Percentiles rank a stretch among this genome's conserved stretches.
phyloP scores from a whole-genome alignment of 2,329 filamentous ascomycete genomes.

The Claviceps sp. region DNA sequence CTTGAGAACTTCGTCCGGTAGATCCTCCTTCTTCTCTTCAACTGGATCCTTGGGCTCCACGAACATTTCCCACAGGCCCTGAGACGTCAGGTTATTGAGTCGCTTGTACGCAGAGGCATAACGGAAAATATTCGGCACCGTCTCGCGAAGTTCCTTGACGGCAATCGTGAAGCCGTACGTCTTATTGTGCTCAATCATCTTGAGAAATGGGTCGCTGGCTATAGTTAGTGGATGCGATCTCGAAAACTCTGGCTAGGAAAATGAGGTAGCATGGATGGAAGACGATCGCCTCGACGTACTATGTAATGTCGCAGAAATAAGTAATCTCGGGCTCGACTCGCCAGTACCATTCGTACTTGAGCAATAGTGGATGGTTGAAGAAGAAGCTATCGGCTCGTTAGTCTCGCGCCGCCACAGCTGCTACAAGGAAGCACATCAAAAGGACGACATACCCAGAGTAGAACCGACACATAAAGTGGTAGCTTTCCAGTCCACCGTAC shows the following conservation, averaged over 20 bases:
- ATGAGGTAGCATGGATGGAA: neutral
- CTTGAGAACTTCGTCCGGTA: constrained; percentile 71
- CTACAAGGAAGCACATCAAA: neutral
- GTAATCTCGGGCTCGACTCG: constrained; percentile 97
- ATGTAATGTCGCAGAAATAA: constrained; percentile 99
- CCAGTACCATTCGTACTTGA: constrained; percentile 99
- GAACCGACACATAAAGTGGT: constrained; percentile 98
- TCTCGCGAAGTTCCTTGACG: constrained; percentile 94
- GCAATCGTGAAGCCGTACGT: constrained; percentile 98
- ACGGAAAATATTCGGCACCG: constrained; percentile 95
- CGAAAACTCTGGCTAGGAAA: neutral
- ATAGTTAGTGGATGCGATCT: neutral
- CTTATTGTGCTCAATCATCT: constrained; percentile 91
- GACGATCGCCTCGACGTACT: constrained; percentile 38
- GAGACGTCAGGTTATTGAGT: constrained; percentile 74
- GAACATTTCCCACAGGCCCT: constrained; percentile 99
- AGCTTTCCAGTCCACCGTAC: constrained; percentile 98
- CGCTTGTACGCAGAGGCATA: constrained; percentile 98
- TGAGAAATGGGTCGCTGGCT: constrained; percentile 65
- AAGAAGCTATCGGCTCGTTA: constrained; percentile 52
- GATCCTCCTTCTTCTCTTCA: constrained; percentile 47
- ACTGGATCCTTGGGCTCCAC: constrained; percentile 59
- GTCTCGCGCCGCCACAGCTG: neutral
- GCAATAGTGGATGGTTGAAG: constrained; percentile 87
- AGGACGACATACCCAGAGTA: constrained; percentile 68